A percentile compares a stretch with the other conserved stretches of the same genome.
phyloP scores from a whole-genome alignment of 1,284 basidiomycete genomes.

The Marasmius fiardii region DNA sequence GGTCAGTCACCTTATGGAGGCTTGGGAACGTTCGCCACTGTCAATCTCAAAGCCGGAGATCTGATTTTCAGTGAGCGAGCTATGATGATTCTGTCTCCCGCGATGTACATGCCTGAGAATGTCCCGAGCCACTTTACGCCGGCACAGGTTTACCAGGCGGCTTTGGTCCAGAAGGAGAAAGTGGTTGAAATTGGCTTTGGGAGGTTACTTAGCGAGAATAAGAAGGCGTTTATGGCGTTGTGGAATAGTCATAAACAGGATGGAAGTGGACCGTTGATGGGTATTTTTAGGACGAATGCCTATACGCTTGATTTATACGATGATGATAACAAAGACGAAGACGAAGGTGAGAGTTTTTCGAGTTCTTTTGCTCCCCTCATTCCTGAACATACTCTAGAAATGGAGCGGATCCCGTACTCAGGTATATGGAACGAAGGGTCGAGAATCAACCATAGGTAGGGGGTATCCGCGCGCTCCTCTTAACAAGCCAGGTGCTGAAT shows the following conservation, averaged over 20 bases:
- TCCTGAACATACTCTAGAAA: not conserved
- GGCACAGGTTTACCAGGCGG: not conserved
- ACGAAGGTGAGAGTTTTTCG: not conserved
- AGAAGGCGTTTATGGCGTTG: conserved; percentile 7
- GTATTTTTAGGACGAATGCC: conserved; percentile 6
- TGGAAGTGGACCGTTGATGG: conserved; percentile 6
- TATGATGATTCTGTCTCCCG: not conserved
- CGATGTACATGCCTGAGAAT: not conserved
- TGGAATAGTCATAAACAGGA: conserved; percentile 9
- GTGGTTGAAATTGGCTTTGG: not conserved
- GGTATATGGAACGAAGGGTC: conserved; percentile 10
- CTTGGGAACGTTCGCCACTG: conserved; percentile 19
- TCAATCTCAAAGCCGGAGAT: conserved; percentile 19
- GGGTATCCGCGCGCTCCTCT: not conserved
- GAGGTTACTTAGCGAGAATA: not conserved
- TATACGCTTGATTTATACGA: not conserved
- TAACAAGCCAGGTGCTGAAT: too few species aligned
- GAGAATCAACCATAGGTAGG: conserved; percentile 19
- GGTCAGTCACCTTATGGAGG: conserved; percentile 13
- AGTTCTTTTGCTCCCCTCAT: not conserved
- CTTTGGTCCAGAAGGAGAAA: not conserved
- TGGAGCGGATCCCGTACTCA: not conserved
- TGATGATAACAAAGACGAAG: not conserved
- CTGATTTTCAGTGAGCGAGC: conserved; percentile 18
- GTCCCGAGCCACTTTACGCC: not conserved